phyloP scores from a whole-genome alignment of 352 stramenopile species.

The Thraustochytrium striatum region DNA sequence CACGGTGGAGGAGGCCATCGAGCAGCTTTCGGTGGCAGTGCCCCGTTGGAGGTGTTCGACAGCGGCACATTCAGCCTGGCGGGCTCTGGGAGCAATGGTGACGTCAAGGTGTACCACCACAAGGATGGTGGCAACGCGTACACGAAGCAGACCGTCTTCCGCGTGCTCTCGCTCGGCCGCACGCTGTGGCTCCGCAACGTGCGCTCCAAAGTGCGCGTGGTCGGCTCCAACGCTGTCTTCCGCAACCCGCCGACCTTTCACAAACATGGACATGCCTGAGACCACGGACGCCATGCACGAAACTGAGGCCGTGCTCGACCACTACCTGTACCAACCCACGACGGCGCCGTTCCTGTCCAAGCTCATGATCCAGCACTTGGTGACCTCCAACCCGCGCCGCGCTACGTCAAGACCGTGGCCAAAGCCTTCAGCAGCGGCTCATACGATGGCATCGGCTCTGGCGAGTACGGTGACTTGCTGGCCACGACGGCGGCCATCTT shows the following conservation, averaged over 20 bases:
- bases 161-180: background rate
- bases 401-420: slow-evolving; percentile 57
- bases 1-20: background rate
- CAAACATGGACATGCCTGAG: slow-evolving; percentile 51
- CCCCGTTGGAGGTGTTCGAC: background rate
- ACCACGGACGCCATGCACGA: slow-evolving; percentile 58
- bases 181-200: slow-evolving; percentile 53
- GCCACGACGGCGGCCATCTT: slow-evolving; percentile 59
- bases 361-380: slow-evolving; percentile 61
- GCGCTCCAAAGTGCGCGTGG: slow-evolving; percentile 55
- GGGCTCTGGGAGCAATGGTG: background rate
- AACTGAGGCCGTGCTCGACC: slow-evolving; percentile 60
- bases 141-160: slow-evolving; percentile 17
- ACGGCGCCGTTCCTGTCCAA: slow-evolving; percentile 62
- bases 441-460: slow-evolving; percentile 57
- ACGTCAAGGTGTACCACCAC: background rate
- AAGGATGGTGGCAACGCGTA: slow-evolving; percentile 29
- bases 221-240: slow-evolving; percentile 53
- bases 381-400: slow-evolving; percentile 60
- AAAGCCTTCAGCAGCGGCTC: slow-evolving; percentile 58
- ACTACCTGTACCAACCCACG: slow-evolving; percentile 61
- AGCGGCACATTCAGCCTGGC: background rate
- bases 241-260: slow-evolving; percentile 60
- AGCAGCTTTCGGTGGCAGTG: background rate
- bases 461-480: slow-evolving; percentile 60